Evolutionary conservation across 306 rosid genomes (phyloP).

Genomic region (Medicago ruthenica): DNA sequence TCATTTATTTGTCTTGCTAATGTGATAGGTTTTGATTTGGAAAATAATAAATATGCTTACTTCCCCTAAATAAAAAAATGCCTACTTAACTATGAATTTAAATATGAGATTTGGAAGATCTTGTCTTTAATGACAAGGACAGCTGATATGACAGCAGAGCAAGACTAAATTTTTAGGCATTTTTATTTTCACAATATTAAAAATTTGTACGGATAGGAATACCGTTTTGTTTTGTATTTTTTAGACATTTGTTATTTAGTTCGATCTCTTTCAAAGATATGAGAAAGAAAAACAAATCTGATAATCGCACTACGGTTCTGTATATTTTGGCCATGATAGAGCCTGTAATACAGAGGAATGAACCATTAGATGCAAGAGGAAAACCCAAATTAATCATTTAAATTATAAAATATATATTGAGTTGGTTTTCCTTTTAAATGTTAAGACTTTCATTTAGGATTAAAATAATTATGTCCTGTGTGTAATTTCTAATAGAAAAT

Average conservation of each 20-base stretch:
- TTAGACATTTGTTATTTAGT: slow-evolving; percentile 1
- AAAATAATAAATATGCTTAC: slow-evolving; percentile 5
- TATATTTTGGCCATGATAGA: background rate
- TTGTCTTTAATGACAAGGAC: background rate
- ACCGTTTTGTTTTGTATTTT: background rate
- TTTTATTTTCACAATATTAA: background rate
- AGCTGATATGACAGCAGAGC: slow-evolving; percentile 44
- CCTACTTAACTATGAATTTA: slow-evolving; percentile 33
- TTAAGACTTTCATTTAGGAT: too few species aligned
- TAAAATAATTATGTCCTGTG: too few species aligned
- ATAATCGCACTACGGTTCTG: background rate
- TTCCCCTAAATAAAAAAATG: too few species aligned
- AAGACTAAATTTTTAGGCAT: background rate
- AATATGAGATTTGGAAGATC: slow-evolving; percentile 48
- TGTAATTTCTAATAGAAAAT: too few species aligned
- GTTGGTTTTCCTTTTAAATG: background rate
- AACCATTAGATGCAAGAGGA: background rate
- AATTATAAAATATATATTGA: background rate
- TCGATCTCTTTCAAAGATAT: background rate
- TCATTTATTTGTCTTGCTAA: slow-evolving; percentile 13
- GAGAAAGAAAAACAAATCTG: background rate
- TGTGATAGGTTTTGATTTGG: background rate
- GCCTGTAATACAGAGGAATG: background rate
- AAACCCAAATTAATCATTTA: background rate
- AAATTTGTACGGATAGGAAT: background rate